Evolutionary conservation across 192 early-diverging fungal species (phyloP), one percentile per base, ranked within the genome.

Genomic region (Coemansia biformis): DNA sequence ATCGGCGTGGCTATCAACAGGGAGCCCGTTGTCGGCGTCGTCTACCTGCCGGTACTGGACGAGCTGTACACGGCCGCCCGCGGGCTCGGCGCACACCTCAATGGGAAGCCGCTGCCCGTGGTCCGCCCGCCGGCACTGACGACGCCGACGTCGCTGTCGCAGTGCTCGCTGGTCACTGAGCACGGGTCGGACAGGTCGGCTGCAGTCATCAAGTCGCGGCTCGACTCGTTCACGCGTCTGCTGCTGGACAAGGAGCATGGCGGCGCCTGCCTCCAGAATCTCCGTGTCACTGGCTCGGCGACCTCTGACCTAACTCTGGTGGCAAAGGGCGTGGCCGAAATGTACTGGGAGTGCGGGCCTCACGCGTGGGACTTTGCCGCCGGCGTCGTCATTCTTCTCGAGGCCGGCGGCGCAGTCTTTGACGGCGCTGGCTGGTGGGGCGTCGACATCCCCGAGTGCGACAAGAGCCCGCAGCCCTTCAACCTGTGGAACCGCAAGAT

Each of bases 331-430:
- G 73, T 80, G 12, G 66, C 84, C 7, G 93, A 98, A 54, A 57
- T 87, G 7, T 96, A 92, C 65, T 98, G 91, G 89, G 95, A 98
- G 62, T 77, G 84, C 34, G 95, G 93, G 6, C 77, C 57, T 9
- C 73, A 69, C 35, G 43, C 49, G 38, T 91, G 92, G 90, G 95
- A 98, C 62, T 85, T 96, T 29, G 83, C 86, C 16, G 95, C 92
- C 14, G 91, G 81, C n/a, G 75, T 82, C 4, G 77, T 89, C 13
- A 86, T 98, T 59, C 64, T 95, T 6, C 58, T 66, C 13, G 93
- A 98, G 59, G 71, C 92, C 7, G 92, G 95, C 13, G 91, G 95
- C 14, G 47, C 83, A 2, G 81, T 90, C 13, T 75, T 89, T 17
- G 77, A 79, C 23, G 84, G 81, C 26, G 48, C 60, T n/a, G 72